These are phyloP conservation scores for Eucalyptus microcorys DNA, from an alignment of 345 rosid genomes.

Conservation along the genomic window DNA sequence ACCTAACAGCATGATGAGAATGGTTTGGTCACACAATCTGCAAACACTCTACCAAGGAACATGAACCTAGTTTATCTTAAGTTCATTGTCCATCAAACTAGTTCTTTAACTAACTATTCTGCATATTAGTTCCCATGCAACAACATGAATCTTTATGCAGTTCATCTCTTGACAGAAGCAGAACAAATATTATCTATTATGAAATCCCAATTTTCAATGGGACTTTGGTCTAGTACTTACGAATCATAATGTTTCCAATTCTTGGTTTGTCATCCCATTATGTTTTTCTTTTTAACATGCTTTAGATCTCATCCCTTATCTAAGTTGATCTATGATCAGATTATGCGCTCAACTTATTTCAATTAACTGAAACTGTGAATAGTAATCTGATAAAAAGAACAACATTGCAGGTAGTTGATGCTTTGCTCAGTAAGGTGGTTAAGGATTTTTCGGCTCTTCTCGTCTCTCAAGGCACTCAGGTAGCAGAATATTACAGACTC, in stretches of 20 bases:
- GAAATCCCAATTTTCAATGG: neutral
- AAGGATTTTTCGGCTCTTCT: conserved; percentile 79
- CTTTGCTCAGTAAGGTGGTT: conserved; percentile 70
- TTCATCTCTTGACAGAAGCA: neutral
- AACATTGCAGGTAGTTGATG: conserved; percentile 52
- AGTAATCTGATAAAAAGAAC: neutral
- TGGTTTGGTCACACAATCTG: neutral
- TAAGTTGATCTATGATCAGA: neutral
- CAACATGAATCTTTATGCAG: neutral
- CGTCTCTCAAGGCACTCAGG: conserved; percentile 92
- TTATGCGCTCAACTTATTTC: neutral
- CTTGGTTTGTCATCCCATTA: neutral
- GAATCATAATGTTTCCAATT: neutral
- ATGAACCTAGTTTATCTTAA: neutral
- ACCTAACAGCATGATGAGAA: neutral
- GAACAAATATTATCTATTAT: neutral
- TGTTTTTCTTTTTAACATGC: neutral
- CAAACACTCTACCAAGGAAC: neutral
- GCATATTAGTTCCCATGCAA: neutral
- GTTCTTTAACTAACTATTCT: neutral
- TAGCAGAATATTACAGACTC: neutral
- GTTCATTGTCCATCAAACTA: neutral
- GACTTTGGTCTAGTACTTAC: neutral
- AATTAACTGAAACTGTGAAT: neutral
- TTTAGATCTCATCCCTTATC: neutral